These are phyloP conservation scores for Avena insularis DNA, from an alignment of 176 grass and related monocot genomes.

Conservation along the genomic window DNA sequence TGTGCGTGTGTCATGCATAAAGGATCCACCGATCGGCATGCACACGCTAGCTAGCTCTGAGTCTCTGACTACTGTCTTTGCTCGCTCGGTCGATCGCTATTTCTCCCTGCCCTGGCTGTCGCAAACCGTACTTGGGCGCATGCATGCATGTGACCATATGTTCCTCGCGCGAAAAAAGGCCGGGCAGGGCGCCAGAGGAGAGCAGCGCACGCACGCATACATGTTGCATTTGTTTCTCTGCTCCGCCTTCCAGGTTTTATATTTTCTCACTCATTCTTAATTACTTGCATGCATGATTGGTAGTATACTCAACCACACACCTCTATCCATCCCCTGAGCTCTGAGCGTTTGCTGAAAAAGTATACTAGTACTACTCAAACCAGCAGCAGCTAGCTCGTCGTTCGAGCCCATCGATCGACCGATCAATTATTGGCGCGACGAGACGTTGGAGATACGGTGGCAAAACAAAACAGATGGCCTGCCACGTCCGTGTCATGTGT, in stretches of 20 bases:
- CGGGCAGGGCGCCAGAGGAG: not conserved
- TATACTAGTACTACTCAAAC: not conserved
- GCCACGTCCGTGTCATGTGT: not conserved
- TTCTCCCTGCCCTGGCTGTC: not conserved
- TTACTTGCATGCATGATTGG: slow-evolving; percentile 31
- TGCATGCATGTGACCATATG: slow-evolving; percentile 50
- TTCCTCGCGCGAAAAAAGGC: slow-evolving; percentile 52
- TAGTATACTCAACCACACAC: not conserved
- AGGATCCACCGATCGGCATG: not conserved
- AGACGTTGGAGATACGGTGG: slow-evolving; percentile 6
- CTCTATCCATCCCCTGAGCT: no score
- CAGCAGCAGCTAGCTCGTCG: not conserved
- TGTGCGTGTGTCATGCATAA: not conserved
- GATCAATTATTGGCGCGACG: slow-evolving; percentile 7
- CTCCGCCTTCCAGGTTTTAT: no score
- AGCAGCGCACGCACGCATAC: not conserved
- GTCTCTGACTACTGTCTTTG: not conserved
- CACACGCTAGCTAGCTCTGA: not conserved
- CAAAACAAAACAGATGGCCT: slow-evolving; percentile 34
- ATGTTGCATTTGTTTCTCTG: not conserved
- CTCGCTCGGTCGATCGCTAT: not conserved
- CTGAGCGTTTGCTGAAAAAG: not conserved
- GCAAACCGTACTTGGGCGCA: slow-evolving; percentile 42
- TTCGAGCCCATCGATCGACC: not conserved
- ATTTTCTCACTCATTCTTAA: no score